phyloP scores from a whole-genome alignment of 2,329 filamentous ascomycete species.

The Sphaerulina populicola region DNA sequence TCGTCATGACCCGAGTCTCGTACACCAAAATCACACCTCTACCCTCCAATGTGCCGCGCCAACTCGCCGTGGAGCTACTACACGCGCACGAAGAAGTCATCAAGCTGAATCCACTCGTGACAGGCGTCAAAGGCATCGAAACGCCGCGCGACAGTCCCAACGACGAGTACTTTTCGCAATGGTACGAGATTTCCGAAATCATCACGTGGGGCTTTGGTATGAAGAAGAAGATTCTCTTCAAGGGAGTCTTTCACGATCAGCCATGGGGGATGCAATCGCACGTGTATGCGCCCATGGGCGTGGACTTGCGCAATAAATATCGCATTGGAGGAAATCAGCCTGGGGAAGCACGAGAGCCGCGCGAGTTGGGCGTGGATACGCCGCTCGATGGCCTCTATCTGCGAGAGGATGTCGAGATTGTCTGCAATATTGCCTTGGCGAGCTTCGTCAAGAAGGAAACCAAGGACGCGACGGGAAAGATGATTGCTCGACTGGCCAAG shows the following conservation, averaged over 20 bases:
- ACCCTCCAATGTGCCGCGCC: constrained; percentile 60
- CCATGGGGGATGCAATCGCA: constrained; percentile 65
- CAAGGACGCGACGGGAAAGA: constrained; percentile 58
- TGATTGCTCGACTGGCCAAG: constrained; percentile 61
- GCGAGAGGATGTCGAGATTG: constrained; percentile 62
- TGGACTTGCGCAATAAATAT: constrained; percentile 62
- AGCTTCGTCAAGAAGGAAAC: constrained; percentile 59
- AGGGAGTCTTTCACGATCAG: constrained; percentile 64
- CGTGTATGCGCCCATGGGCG: constrained; percentile 58
- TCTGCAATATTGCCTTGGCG: constrained; percentile 55
- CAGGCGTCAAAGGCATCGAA: constrained; percentile 54
- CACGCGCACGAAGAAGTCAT: constrained; percentile 64
- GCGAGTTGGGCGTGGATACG: constrained; percentile 57
- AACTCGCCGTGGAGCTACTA: constrained; percentile 64
- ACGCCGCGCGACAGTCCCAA: constrained; percentile 57
- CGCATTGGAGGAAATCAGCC: constrained; percentile 61
- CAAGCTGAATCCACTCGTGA: constrained; percentile 60
- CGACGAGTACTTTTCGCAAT: constrained; percentile 65
- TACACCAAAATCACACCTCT: constrained; percentile 64
- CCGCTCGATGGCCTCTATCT: constrained; percentile 59
- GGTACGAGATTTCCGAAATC: constrained; percentile 64
- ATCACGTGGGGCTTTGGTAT: constrained; percentile 61
- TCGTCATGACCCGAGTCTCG: not conserved
- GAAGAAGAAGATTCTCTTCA: constrained; percentile 59
- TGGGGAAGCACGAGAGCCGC: constrained; percentile 54